Base-by-base conservation (phyloP, 202 grass and related monocot species). In the Panicum hallii region DNA sequence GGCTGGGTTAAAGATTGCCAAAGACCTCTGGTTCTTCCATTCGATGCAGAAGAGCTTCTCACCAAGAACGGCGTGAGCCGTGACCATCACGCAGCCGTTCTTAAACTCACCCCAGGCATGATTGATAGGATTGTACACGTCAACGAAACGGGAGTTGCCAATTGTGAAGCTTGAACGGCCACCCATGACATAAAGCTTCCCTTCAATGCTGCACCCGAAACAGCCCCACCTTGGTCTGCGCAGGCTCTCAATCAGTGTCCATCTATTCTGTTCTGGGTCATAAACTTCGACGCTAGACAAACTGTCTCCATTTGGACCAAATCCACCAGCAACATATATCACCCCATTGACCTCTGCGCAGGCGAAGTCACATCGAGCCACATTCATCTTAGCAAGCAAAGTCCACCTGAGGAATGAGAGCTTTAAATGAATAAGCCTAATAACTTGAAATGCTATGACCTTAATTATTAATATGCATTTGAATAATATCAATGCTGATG, bases 41-140 rank as follows among this genome's bases (percentile, higher is more conserved):
- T 95, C 91, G 2, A 95, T 88, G 72, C 96, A 98, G 79, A 95
- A 94, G 28, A 98, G 88, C 40, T 83, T 98, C n/a, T 88, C 81
- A 1, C 78, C 86, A 38, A 98, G 80, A 52, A 90, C 88, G 4
- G 91, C 91, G 73, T 98, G 89, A 17, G 96, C 74, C 0, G 89
- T 95, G 67, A 95, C 91, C 96, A 98, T 95, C 67, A 98, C 96
- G 13, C 96, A 95, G 16, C 96, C 93, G 3, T 95, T 98, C 79
- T 86, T 98, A 75, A 94, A 79, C 71, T 94, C 88, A 9, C 70
- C 20, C 93, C 96, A 98, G 7, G 93, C 62, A 49, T 86, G 77
- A 22, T 74, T 68, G 12, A 70, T 63, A 71, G 93, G 84, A 83
- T 85, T 79, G 78, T 98, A 98, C 14, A 98, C 64, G 0, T 98